Evolutionary conservation across 2,329 filamentous ascomycete species (phyloP).

Genomic region (Myriosclerotinia duriaeana): DNA sequence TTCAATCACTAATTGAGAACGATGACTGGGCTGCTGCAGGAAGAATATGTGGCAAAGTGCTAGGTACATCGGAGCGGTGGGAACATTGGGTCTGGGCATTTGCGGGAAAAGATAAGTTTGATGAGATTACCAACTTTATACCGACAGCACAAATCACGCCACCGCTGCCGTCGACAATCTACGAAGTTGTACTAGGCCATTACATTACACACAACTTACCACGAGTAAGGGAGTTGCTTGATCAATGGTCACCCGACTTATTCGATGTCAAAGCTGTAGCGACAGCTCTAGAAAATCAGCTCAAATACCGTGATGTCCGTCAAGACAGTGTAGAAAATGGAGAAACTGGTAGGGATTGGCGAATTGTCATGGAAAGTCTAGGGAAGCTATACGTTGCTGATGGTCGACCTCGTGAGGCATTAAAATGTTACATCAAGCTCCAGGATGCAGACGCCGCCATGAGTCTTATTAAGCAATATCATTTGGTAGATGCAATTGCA

Average conservation of each 20-base stretch:
- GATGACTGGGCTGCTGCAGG: constrained; percentile 78
- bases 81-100: constrained; percentile 96
- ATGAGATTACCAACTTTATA: constrained; percentile 84
- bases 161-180: constrained; percentile 76
- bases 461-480: constrained; percentile 79
- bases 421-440: constrained; percentile 84
- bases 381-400: constrained; percentile 82
- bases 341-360: constrained; percentile 77
- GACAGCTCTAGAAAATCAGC: constrained; percentile 76
- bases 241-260: constrained; percentile 79
- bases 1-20: constrained; percentile 76
- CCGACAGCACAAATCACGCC: constrained; percentile 76
- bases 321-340: constrained; percentile 76
- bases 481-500: constrained; percentile 82
- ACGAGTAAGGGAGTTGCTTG: constrained; percentile 74
- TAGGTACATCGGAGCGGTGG: constrained; percentile 79
- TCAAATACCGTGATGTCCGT: constrained; percentile 71
- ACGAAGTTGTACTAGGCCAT: constrained; percentile 84
- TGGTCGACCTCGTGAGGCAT: constrained; percentile 77
- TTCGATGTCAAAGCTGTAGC: constrained; percentile 78
- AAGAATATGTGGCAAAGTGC: constrained; percentile 75
- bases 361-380: constrained; percentile 80
- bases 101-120: constrained; percentile 78
- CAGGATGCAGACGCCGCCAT: constrained; percentile 92
- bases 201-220: constrained; percentile 78